phyloP scores from a whole-genome alignment of 1,139 yeast genomes.

The Suhomyces chickasaworum region DNA sequence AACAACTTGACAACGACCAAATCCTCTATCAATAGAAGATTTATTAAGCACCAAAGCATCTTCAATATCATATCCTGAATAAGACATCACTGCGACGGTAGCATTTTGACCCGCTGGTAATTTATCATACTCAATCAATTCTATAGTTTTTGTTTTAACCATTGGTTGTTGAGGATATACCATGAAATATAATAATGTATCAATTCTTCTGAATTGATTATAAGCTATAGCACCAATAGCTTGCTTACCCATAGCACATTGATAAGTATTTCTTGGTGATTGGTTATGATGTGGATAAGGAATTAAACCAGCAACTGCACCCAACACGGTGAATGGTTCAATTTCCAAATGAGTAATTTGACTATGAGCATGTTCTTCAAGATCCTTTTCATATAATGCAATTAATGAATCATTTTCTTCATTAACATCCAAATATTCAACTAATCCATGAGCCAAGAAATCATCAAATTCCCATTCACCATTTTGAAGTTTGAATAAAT shows the following conservation, averaged over 20 bases:
- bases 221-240: conserved; percentile 99
- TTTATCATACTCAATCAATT: conserved; percentile 90
- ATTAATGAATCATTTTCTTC: conserved; percentile 95
- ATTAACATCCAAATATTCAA: conserved; percentile 94
- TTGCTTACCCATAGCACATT: conserved; percentile 99
- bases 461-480: conserved; percentile 89
- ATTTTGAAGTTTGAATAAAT: conserved; percentile 57
- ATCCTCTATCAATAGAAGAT: conserved; percentile 92
- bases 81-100: conserved; percentile 98
- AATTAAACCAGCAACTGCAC: conserved; percentile 98
- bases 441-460: conserved; percentile 80
- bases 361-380: conserved; percentile 32
- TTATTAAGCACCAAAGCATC: conserved; percentile 96
- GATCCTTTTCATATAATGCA: conserved; percentile 76
- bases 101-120: conserved; percentile 99
- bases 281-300: conserved; percentile 99
- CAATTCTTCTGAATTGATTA: conserved; percentile 94
- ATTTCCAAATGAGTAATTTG: conserved; percentile 86
- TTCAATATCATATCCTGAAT: conserved; percentile 98
- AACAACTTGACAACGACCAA: conserved; percentile 97
- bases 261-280: conserved; percentile 98
- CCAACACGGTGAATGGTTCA: conserved; percentile 93
- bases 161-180: conserved; percentile 98
- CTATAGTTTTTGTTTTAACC: conserved; percentile 98
- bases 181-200: conserved; percentile 89